Base-by-base conservation (phyloP, 225 moss, liverwort and hornwort genomes). In the Antitrichia curtipendula region DNA sequence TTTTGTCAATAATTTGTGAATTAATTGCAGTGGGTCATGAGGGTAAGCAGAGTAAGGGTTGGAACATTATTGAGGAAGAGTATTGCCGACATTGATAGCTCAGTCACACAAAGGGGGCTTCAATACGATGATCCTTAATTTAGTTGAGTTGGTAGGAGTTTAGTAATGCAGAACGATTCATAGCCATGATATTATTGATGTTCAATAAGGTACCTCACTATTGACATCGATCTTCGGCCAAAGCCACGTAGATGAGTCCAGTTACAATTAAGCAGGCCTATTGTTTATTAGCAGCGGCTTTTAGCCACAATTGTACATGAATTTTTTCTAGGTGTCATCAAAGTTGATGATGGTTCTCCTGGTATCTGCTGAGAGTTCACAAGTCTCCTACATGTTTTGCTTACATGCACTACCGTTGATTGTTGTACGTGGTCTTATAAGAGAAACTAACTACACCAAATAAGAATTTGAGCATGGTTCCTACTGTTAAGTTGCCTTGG, bases 1-100 rank as follows among this genome's bases (percentile, higher is more conserved):
- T 91, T 92, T 94, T 94, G 92, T 88, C 64, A 91, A 94, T 91
- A 94, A 92, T 78, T 85, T 80, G 80, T 76, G 84, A 78, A 72
- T 63, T 86, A 86, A 88, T 69, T 83, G 78, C 84, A 81, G 34
- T 80, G 81, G 58, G 84, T 86, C 84, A 72, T 53, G 64, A 80
- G 79, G 75, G 72, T 70, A 43, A 43, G 79, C 45, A 77, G 78
- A 64, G 84, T 83, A 63, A 82, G 56, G 40, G 31, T 78, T 85
- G 81, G 91, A 66, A 52, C 70, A 61, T 78, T 68, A 57, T 82
- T 83, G 88, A 75, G 84, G 76, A 85, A 87, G 64, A 80, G 73
- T 65, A 50, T 50, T 75, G 77, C 65, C 81, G 84, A 57, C 68
- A 70, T n/a, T n/a, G n/a, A n/a, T 72, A 84, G 84, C 84, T 81